These are phyloP conservation scores for Prunus kanzakura DNA, from an alignment of 306 rosid genomes.

Conservation along the genomic window DNA sequence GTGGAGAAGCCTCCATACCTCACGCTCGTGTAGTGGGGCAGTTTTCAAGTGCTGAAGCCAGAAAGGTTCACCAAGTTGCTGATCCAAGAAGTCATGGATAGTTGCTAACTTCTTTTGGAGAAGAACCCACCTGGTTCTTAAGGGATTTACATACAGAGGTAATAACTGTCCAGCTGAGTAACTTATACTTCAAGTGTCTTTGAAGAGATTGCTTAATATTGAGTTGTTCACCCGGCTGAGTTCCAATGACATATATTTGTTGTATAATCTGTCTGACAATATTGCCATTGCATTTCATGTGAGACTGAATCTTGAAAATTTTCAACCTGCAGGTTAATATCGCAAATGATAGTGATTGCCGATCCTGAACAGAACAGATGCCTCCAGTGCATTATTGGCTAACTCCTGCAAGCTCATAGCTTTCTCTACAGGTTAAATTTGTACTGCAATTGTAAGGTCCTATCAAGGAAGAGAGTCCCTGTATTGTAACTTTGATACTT, in stretches of 20 bases:
- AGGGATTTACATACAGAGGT: slow-evolving; percentile 25
- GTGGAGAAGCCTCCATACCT: slow-evolving; percentile 71
- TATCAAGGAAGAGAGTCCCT: not conserved
- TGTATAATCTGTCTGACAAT: too few species aligned
- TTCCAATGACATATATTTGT: not conserved
- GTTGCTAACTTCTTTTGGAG: slow-evolving; percentile 18
- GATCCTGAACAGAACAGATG: not conserved
- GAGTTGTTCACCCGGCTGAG: not conserved
- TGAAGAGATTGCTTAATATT: not conserved
- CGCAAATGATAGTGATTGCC: not conserved
- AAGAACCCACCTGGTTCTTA: slow-evolving; percentile 14
- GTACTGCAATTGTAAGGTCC: not conserved
- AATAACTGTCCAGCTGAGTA: slow-evolving; percentile 1
- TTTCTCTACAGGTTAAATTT: not conserved
- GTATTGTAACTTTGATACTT: not conserved
- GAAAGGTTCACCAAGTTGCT: slow-evolving; percentile 82
- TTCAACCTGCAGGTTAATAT: slow-evolving; percentile 1
- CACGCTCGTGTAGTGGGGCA: slow-evolving; percentile 85
- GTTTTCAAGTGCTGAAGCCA: slow-evolving; percentile 77
- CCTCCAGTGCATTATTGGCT: not conserved
- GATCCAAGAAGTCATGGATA: slow-evolving; percentile 69
- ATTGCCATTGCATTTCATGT: not conserved
- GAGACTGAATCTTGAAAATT: not conserved
- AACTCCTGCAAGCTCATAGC: not conserved
- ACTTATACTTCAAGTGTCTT: not conserved